Evolutionary conservation across 805 yeast species (phyloP), one percentile per base, ranked within the genome.

Genomic region (Wickerhamiella occidentalis): DNA sequence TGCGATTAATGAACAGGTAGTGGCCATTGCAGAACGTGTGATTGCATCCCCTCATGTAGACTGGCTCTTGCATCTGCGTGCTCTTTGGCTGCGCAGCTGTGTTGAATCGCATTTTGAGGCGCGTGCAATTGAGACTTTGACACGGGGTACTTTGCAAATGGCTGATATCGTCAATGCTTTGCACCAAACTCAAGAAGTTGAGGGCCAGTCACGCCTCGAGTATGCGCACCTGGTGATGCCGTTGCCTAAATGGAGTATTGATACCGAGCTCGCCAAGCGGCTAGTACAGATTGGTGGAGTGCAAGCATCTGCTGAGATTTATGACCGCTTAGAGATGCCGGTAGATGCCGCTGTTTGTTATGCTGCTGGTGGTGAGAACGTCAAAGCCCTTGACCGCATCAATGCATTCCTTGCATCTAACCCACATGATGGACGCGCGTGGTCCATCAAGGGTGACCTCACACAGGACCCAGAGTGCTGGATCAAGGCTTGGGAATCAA

Each of bases 91-190:
- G 59, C 76, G 97, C 62, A 85, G 96, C 6, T 58, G 84, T 17
- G 68, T 90, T 30, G 98, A 92, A 62, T 77, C 95, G 0, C 58
- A 84, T 18, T 68, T 88, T 33, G 98, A 92, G 63, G 76, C 95
- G 0, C 72, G 74, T 45, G 80, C 79, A 55, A 78, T 94, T 1
- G 80, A 83, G 61, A 90, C 96, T 1, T 81, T 90, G 21, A 97
- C 92, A 66, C 75, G 98, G 62, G 97, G 97, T 46, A 79, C 88
- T 3, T 70, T 92, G 47, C 98, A 92, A 65, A 80, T 92, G 81
- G 90, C 88, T 49, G 80, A 94, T 2, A 69, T 92, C 40, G 92
- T 88, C 23, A 95, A 87, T 60, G 94, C 90, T 2, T 28, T 62
- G 42, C 57, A 68, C 18, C 55, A 58, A 28, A 49, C 52, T 19